Evolutionary conservation across 2,329 filamentous ascomycete genomes (phyloP).

Genomic region (Metarhizium humberi): DNA sequence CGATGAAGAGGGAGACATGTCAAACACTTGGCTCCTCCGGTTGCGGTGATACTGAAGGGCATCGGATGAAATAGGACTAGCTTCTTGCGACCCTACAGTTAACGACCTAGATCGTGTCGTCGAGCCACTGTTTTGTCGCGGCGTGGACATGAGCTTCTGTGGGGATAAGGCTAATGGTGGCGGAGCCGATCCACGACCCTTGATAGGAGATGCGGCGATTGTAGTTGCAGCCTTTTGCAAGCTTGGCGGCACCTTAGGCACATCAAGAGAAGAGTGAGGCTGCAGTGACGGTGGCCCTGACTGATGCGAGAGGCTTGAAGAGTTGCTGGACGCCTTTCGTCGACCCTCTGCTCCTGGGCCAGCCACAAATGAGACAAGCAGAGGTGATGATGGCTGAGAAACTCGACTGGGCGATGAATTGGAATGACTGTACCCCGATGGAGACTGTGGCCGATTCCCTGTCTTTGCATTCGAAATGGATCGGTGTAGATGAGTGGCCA

Average conservation of each 20-base stretch:
- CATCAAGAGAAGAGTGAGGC: constrained; percentile 62
- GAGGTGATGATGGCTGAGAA: constrained; percentile 59
- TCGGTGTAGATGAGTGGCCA: constrained; percentile 71
- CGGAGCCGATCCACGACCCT: constrained; percentile 41
- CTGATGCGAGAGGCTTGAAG: constrained; percentile 74
- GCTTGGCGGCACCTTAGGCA: constrained; percentile 51
- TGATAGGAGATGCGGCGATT: constrained; percentile 46
- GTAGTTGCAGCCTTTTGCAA: constrained; percentile 52
- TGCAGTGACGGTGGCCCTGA: constrained; percentile 55
- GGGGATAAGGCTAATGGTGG: constrained; percentile 48
- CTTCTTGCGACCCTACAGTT: constrained; percentile 90
- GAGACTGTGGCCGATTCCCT: constrained; percentile 72
- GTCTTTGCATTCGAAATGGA: constrained; percentile 77
- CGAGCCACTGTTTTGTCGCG: constrained; percentile 50
- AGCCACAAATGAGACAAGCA: constrained; percentile 94
- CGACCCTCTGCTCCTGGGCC: constrained; percentile 68
- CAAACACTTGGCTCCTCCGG: constrained; percentile 86
- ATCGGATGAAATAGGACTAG: constrained; percentile 62
- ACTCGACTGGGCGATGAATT: constrained; percentile 81
- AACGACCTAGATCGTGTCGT: constrained; percentile 73
- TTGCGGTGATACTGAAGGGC: constrained; percentile 75
- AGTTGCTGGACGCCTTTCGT: constrained; percentile 85
- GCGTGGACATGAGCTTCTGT: constrained; percentile 52
- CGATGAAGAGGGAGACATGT: constrained; percentile 93
- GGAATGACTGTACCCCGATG: constrained; percentile 67